A percentile compares a stretch with the other conserved stretches of the same genome.
phyloP scores from a whole-genome alignment of 768 basidiomycete species.

The Daedaleopsis sinensis region DNA sequence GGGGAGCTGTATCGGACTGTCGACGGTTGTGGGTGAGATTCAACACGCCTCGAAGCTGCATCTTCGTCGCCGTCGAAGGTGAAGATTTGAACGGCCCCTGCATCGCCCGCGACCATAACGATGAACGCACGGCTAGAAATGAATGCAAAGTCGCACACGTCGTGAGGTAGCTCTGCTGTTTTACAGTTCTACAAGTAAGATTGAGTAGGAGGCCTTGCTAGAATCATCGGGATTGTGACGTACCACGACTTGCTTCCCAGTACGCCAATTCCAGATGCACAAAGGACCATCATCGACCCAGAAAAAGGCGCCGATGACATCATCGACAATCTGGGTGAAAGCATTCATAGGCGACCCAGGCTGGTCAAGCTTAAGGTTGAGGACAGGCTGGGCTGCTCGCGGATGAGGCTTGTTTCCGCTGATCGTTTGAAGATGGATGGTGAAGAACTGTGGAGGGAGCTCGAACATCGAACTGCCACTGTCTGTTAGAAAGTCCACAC shows the following conservation, averaged over 20 bases:
- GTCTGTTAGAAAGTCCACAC: conserved; percentile 20
- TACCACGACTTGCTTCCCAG: conserved; percentile 45
- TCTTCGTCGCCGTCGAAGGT: conserved; percentile 31
- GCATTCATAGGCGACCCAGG: conserved; percentile 31
- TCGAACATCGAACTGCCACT: too few species aligned
- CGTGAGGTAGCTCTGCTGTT: conserved; percentile 24
- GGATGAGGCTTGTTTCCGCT: conserved; percentile 43
- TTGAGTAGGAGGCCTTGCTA: background rate
- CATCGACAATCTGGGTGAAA: conserved; percentile 54
- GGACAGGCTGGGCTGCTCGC: conserved; percentile 34
- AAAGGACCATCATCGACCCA: conserved; percentile 37
- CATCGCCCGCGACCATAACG: conserved; percentile 36
- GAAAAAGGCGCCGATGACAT: conserved; percentile 53
- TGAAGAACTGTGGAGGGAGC: conserved; percentile 15
- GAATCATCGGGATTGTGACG: conserved; percentile 19
- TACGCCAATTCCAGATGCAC: conserved; percentile 57
- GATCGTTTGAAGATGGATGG: conserved; percentile 48
- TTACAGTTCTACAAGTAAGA: conserved; percentile 32
- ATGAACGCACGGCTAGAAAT: conserved; percentile 46
- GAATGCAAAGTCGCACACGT: conserved; percentile 49
- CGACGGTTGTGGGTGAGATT: background rate
- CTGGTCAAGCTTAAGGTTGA: conserved; percentile 31
- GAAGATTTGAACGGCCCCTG: conserved; percentile 49
- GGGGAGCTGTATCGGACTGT: background rate
- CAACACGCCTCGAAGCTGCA: conserved; percentile 4